Evolutionary conservation across 768 basidiomycete genomes (phyloP).

Genomic region (Leccinum subgranulosum): DNA sequence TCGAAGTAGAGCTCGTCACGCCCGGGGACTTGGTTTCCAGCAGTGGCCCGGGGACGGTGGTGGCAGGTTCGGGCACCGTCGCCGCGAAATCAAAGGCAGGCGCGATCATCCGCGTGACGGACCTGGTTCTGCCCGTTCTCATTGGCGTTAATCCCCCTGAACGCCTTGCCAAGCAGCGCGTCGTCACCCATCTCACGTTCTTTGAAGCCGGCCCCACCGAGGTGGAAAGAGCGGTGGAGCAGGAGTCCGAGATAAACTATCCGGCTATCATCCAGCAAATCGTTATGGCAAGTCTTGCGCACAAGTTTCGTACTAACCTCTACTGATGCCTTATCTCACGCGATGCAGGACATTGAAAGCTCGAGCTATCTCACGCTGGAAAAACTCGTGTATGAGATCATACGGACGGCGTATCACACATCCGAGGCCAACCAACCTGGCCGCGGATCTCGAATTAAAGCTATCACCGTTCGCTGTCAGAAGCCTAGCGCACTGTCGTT

Average conservation of each 20-base stretch:
- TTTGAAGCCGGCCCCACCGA: slow-evolving; percentile 26
- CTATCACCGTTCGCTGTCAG: slow-evolving; percentile 52
- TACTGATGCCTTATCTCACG: not conserved
- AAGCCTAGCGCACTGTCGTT: slow-evolving; percentile 74
- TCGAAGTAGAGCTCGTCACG: slow-evolving; percentile 39
- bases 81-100: not conserved
- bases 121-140: slow-evolving; percentile 50
- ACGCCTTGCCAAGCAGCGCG: slow-evolving; percentile 58
- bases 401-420: slow-evolving; percentile 51
- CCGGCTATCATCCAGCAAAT: slow-evolving; percentile 34
- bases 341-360: slow-evolving; percentile 8
- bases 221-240: not conserved
- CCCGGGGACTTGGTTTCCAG: slow-evolving; percentile 1
- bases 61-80: not conserved
- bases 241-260: slow-evolving; percentile 33
- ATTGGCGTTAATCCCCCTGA: slow-evolving; percentile 75
- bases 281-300: slow-evolving; percentile 11
- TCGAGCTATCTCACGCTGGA: slow-evolving; percentile 21
- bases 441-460: slow-evolving; percentile 27
- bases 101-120: slow-evolving; percentile 39
- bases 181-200: slow-evolving; percentile 52
- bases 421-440: slow-evolving; percentile 30
- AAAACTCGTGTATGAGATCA: slow-evolving; percentile 41
- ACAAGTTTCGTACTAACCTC: not conserved
- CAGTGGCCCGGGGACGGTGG: not conserved